These are phyloP conservation scores for Ceratobasidium sp. DNA, from an alignment of 1,284 basidiomycete genomes.

Conservation along the genomic window DNA sequence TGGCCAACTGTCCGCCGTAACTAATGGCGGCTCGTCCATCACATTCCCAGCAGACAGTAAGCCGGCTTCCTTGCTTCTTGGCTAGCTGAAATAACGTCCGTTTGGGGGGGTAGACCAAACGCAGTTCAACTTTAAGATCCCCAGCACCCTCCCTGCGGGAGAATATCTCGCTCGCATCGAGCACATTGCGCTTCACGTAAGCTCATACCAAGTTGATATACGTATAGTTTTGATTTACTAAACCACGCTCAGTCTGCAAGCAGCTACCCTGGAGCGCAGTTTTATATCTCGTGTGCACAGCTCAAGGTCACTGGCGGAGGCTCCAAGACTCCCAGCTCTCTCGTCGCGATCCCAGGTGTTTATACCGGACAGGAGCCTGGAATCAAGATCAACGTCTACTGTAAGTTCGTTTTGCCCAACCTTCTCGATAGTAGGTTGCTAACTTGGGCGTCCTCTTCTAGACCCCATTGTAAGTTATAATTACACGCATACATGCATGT, in stretches of 20 bases:
- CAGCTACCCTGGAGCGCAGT: slow-evolving; percentile 34
- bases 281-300: slow-evolving; percentile 51
- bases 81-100: neutral
- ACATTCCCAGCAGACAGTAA: slow-evolving; percentile 59
- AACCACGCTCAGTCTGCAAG: neutral
- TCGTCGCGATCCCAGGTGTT: slow-evolving; percentile 47
- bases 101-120: slow-evolving; percentile 53
- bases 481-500: neutral
- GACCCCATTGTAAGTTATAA: slow-evolving; percentile 34
- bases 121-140: slow-evolving; percentile 61
- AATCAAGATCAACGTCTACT: slow-evolving; percentile 57
- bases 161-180: slow-evolving; percentile 49
- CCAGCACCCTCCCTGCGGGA: slow-evolving; percentile 53
- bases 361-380: slow-evolving; percentile 51
- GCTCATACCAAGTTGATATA: neutral
- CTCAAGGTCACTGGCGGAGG: slow-evolving; percentile 54
- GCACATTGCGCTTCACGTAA: slow-evolving; percentile 49
- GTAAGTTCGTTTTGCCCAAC: slow-evolving; percentile 14
- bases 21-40: slow-evolving; percentile 56
- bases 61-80: slow-evolving; percentile 44
- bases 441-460: neutral
- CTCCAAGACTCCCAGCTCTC: slow-evolving; percentile 41
- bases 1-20: slow-evolving; percentile 61
- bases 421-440: neutral
- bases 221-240: slow-evolving; percentile 47